Base-by-base conservation (phyloP, 352 stramenopile genomes). In the Aphanomyces invadans region DNA sequence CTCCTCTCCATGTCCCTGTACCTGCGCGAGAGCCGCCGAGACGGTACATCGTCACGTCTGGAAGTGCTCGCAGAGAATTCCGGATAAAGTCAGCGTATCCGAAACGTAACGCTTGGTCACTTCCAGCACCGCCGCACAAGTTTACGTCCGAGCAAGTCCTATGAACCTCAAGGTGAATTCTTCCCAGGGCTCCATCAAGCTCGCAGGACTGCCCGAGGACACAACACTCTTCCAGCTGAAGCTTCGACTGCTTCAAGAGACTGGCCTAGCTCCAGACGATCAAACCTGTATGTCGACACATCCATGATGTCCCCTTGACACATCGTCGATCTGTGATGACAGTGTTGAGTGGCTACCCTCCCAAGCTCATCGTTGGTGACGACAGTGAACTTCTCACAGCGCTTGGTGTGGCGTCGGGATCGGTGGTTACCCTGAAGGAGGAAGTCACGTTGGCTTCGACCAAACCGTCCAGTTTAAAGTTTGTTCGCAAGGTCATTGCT, bases 321-420 rank as follows among this genome's bases (percentile, higher is more conserved):
- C 62, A n/a, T 17, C 57, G 55, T 69, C 4, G 28, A 45, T 2
- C 38, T 53, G 33, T 38, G 5, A 11, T n/a, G 52, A 46, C 65
- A 92, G 83, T 92, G 39, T 86, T 92, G 79, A 77, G 74, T 2
- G 83, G 83, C 15, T 92, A 82, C 70, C 83, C 83, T 15, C 83
- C 81, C 3, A 90, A 89, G 69, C 65, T 68, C 21, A 76, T 91
- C 25, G 74, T 84, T 21, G 84, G 80, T 29, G 74, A 76, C 12
- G 79, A 77, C 57, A 80, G 89, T 74, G 7, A 62, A 46, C 63
- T 51, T 25, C 25, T 57, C 39, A 65, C 55, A 65, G 25, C 25
- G 38, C 45, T n/a, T 59, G 65, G 52, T 56, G 44, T 31, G 25
- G 26, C 5, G 1, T 83, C 81, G 1, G 84, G 82, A 17, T 90